phyloP scores from a whole-genome alignment of 768 basidiomycete genomes.

The Favolaschia claudopus region DNA sequence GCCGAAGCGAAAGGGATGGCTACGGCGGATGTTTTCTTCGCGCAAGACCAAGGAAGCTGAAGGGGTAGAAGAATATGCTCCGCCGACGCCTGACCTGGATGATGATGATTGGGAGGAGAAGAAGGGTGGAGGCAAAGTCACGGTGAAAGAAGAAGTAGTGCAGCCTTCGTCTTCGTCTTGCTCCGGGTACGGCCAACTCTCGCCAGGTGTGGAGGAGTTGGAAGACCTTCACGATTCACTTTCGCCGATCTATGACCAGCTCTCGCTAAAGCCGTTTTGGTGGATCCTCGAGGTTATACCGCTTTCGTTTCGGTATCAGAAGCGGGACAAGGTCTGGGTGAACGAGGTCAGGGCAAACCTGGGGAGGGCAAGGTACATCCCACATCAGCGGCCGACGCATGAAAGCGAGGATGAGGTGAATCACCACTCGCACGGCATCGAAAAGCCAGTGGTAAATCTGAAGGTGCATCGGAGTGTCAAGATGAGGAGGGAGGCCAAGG shows the following conservation, averaged over 20 bases:
- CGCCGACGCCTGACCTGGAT: conserved; percentile 16
- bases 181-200: no score
- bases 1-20: conserved; percentile 2
- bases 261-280: conserved; percentile 57
- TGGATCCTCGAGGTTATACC: conserved; percentile 74
- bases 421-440: background rate
- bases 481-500: conserved; percentile 61
- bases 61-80: background rate
- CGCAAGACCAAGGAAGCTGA: background rate
- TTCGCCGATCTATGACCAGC: conserved; percentile 65
- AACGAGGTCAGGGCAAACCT: conserved; percentile 46
- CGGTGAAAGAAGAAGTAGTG: no score
- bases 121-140: no score
- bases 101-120: no score
- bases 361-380: conserved; percentile 48
- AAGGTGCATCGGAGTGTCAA: conserved; percentile 62
- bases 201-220: conserved; percentile 56
- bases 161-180: no score
- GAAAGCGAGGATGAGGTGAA: conserved; percentile 7
- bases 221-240: conserved; percentile 70
- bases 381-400: conserved; percentile 44
- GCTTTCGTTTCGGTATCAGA: conserved; percentile 47
- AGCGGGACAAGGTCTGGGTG: conserved; percentile 45
- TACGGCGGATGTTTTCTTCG: conserved; percentile 1
- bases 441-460: conserved; percentile 26